Base-by-base conservation (phyloP, 257 asterid species). In the Plectranthus barbatus region DNA sequence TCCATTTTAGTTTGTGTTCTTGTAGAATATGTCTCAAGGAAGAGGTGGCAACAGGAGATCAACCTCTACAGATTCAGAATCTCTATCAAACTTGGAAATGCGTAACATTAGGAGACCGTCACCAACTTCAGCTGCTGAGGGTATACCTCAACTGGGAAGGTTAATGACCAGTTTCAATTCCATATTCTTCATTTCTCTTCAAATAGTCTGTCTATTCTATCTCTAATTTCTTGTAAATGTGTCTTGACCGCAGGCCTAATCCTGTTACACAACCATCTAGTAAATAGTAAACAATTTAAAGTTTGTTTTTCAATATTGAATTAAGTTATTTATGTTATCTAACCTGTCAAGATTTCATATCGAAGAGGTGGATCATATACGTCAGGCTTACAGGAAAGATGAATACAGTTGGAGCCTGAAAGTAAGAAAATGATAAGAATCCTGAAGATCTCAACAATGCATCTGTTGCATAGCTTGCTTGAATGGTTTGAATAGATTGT, bases 91-190 rank as follows among this genome's bases (percentile, higher is more conserved):
- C n/a, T n/a, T n/a, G n/a, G n/a, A n/a, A n/a, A n/a, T n/a, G n/a
- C n/a, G n/a, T n/a, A n/a, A n/a, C n/a, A n/a, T n/a, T 26, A 83
- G 93, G 78, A 80, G 87, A 74, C 88, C 95, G 55, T 79, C 88
- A 14, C 48, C 95, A 36, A 74, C 95, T 47, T 69, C 97, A 49
- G 86, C 82, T 73, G 90, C 79, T 23, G 95, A 95, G 70, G 97
- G 96, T 62, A 69, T 87, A 73, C 96, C 97, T 73, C 95, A 88
- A 40, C 68, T 85, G 18, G 92, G 93, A 90, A 85, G 97, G 95
- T 90, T 47, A 9, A 8, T 63, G 33, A 58, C 60, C 77, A 48
- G 45, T 49, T 62, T 26, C 4, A 9, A 23, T 54, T 34, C 39
- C 54, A 3, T 56, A 11, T 41, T 40, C 9, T 12, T 26, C 21